Evolutionary conservation across 208 protist species (phyloP).

Genomic region (Acanthamoeba lenticulata): DNA sequence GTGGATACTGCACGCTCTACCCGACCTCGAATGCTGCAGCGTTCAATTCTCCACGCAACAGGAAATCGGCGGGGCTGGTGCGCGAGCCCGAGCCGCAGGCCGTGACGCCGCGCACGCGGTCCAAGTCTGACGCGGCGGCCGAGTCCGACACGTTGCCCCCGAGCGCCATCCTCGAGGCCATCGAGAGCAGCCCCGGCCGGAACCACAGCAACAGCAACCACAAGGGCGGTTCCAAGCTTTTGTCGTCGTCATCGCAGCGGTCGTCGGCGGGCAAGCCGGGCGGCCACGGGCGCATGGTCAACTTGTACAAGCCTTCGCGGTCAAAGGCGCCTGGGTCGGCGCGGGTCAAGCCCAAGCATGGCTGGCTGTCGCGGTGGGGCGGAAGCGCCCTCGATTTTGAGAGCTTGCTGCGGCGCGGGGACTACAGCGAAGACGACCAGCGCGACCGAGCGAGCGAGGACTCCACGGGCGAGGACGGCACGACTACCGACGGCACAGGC

Average conservation of each 20-base stretch:
- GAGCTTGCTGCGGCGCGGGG: neutral
- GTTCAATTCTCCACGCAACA: neutral
- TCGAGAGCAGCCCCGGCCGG: neutral
- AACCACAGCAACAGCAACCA: no score
- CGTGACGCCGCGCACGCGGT: neutral
- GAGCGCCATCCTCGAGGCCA: neutral
- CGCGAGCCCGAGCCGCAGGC: neutral
- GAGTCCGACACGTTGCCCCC: no score
- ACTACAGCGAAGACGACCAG: neutral
- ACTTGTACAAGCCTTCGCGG: neutral
- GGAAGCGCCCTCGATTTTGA: neutral
- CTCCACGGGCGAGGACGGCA: neutral
- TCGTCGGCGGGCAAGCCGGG: neutral
- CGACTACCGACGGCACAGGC: neutral
- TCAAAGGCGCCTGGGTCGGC: neutral
- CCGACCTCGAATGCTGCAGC: neutral
- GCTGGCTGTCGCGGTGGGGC: neutral
- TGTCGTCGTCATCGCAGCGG: no score
- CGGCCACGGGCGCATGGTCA: neutral
- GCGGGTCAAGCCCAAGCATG: neutral
- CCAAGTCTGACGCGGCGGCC: neutral
- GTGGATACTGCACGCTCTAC: neutral
- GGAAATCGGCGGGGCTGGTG: neutral
- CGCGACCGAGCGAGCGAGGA: no score
- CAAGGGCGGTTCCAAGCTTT: no score